Evolutionary conservation across 2,329 filamentous ascomycete genomes (phyloP), one percentile per base, ranked within the genome.

Genomic region (Ceratocystis harringtonii): DNA sequence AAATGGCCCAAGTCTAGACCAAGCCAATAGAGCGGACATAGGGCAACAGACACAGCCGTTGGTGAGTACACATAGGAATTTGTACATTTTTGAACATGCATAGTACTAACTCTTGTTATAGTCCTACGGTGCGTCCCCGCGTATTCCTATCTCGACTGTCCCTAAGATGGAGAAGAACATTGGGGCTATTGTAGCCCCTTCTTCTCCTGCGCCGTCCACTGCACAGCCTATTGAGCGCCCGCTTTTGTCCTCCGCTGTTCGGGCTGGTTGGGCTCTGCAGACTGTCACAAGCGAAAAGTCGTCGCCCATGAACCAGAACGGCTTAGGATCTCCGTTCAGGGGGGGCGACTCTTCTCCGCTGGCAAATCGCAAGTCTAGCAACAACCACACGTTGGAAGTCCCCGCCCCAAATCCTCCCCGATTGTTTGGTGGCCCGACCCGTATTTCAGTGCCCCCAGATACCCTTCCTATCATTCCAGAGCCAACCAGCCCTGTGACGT

Each of bases 251-350:
- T 81, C 82, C 1, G 84, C 84, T 44, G 79, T 84, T n/a, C 77
- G 81, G 58, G 82, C 78, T 30, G 82, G 81, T 2, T 76, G 80
- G 61, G 81, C 78, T 36, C 72, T 85, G 15, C 82, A 84, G 70
- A 81, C 77, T 66, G 79, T 84, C 45, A 81, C 82, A 10, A 83
- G 81, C 0, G 82, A 84, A 68, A 80, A 80, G 6, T 80, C 81
- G 0, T 84, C 82, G 0, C 82, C 82, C 1, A 79, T 79, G 62
- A 76, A 73, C 5, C 76, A 80, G 55, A 76, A 76, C 43, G 77
- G 79, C 10, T 73, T 84, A 1, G 77, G 81, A 15, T 84, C 82
- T 65, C 82, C 82, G 0, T 85, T 85, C 68, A 62, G 28, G 25
- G 25, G 44, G 15, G 61, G 36, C 36, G 36, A 30, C 61, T 50